Evolutionary conservation across 768 basidiomycete species (phyloP).

Genomic region (Chlorophyllum brunneum): DNA sequence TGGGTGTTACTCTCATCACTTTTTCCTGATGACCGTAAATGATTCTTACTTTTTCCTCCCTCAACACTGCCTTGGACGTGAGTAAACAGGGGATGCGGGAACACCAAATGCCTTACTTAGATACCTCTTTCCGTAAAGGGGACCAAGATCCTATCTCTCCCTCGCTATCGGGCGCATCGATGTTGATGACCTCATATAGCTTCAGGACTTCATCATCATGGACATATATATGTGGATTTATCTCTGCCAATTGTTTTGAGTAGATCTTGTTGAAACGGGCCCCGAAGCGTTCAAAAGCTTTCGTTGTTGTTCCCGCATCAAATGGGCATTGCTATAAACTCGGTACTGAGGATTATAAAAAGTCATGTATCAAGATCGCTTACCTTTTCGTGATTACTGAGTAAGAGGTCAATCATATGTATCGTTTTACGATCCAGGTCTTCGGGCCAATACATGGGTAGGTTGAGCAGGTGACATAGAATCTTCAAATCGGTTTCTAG

Average conservation of each 20-base stretch:
- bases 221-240: conserved; percentile 30
- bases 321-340: conserved; percentile 52
- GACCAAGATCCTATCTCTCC: conserved; percentile 11
- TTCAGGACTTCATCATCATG: conserved; percentile 31
- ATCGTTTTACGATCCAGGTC: conserved; percentile 33
- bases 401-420: conserved; percentile 43
- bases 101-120: background rate
- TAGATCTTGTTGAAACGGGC: conserved; percentile 40
- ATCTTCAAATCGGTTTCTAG: conserved; percentile 60
- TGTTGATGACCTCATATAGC: conserved; percentile 15
- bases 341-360: background rate
- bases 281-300: conserved; percentile 54
- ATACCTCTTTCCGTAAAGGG: background rate
- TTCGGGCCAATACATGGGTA: conserved; percentile 46
- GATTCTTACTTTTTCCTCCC: background rate
- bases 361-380: background rate
- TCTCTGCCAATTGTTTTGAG: conserved; percentile 33
- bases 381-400: conserved; percentile 51
- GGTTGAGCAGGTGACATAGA: conserved; percentile 58
- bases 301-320: conserved; percentile 47
- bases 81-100: background rate
- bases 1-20: background rate
- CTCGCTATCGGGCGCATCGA: conserved; percentile 13
- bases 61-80: conserved; percentile 1
- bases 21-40: background rate